These are phyloP conservation scores for Pyricularia pennisetigena DNA, from an alignment of 2,329 filamentous ascomycete species.

Conservation along the genomic window DNA sequence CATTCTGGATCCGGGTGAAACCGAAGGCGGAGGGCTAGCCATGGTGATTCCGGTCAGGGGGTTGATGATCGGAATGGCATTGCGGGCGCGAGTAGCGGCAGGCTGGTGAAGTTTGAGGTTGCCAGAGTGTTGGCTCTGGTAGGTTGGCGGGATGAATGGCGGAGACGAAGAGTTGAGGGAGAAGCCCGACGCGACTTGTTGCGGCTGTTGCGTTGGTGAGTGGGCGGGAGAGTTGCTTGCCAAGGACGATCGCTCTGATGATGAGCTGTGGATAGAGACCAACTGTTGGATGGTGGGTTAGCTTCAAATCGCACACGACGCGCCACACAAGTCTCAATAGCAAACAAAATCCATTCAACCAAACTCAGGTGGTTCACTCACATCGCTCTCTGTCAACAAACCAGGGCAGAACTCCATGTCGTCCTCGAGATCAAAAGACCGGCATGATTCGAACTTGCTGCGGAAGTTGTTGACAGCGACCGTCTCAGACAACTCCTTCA, in stretches of 20 bases:
- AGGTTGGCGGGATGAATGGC: slow-evolving; percentile 54
- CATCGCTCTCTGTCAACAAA: slow-evolving; percentile 87
- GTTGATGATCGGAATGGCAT: slow-evolving; percentile 97
- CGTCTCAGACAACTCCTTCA: slow-evolving; percentile 79
- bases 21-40: slow-evolving; percentile 69
- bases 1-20: slow-evolving; percentile 50
- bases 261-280: slow-evolving; percentile 80
- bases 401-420: slow-evolving; percentile 93
- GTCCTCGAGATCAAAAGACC: slow-evolving; percentile 92
- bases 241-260: slow-evolving; percentile 87
- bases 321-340: neutral
- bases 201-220: slow-evolving; percentile 71
- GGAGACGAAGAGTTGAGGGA: slow-evolving; percentile 61
- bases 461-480: slow-evolving; percentile 70
- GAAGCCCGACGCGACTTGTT: slow-evolving; percentile 68
- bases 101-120: slow-evolving; percentile 84
- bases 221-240: slow-evolving; percentile 90
- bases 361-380: no score
- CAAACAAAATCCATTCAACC: slow-evolving; percentile 9
- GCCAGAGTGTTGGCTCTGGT: slow-evolving; percentile 49
- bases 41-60: slow-evolving; percentile 82
- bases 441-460: slow-evolving; percentile 78
- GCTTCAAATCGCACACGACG: neutral
- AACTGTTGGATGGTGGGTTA: slow-evolving; percentile 43
- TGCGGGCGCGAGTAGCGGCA: slow-evolving; percentile 77